Evolutionary conservation across 768 basidiomycete genomes (phyloP).

Genomic region (Gymnopilus junonius): DNA sequence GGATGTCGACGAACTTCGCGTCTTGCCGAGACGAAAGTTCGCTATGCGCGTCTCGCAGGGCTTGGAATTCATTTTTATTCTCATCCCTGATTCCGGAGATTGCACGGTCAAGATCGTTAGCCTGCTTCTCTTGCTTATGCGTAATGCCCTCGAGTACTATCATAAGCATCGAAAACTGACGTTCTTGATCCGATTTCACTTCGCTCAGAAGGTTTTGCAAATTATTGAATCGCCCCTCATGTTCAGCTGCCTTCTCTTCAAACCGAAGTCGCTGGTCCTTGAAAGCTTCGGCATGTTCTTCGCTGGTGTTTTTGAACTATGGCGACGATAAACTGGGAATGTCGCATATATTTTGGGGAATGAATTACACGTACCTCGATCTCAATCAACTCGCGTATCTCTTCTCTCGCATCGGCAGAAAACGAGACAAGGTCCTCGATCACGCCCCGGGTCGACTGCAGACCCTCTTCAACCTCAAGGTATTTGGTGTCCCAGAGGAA

Average conservation of each 20-base stretch:
- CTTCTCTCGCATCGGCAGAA: neutral
- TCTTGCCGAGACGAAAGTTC: neutral
- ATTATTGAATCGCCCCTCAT: neutral
- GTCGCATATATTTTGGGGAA: neutral
- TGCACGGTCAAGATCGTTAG: neutral
- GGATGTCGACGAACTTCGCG: neutral
- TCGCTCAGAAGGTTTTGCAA: neutral
- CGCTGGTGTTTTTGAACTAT: neutral
- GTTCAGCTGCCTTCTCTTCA: neutral
- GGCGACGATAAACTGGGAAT: neutral
- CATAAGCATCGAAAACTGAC: neutral
- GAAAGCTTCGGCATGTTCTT: neutral
- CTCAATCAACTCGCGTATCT: neutral
- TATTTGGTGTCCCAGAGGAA: constrained; percentile 7
- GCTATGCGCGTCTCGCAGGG: neutral
- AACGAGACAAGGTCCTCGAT: neutral
- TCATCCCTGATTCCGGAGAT: neutral
- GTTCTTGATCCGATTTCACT: neutral
- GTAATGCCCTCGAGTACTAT: neutral
- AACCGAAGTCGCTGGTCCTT: neutral
- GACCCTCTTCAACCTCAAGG: constrained; percentile 14
- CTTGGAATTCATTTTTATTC: neutral
- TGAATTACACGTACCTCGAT: neutral
- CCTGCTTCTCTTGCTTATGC: neutral
- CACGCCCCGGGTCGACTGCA: neutral